Evolutionary conservation across 2,329 filamentous ascomycete genomes (phyloP).

Genomic region (Cercospora sp.): DNA sequence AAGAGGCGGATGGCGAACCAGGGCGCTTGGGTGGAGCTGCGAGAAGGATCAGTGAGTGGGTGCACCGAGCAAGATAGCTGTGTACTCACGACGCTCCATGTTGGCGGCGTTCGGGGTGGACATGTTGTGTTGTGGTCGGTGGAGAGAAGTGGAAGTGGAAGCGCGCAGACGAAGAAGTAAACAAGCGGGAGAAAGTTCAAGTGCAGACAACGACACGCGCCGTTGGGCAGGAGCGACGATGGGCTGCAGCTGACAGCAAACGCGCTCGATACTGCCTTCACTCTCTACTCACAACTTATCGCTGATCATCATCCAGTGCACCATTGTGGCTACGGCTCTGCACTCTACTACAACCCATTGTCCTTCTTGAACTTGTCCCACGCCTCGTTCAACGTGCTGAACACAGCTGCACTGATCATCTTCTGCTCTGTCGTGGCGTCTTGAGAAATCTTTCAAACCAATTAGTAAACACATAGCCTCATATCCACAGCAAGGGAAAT

Average conservation of each 20-base stretch:
- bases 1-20: neutral
- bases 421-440: constrained; percentile 65
- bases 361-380: constrained; percentile 69
- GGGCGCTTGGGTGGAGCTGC: constrained; percentile 5
- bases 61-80: neutral
- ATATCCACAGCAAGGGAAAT: too few species aligned
- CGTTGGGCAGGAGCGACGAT: neutral
- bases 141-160: neutral
- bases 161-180: neutral
- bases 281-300: neutral
- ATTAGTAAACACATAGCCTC: neutral
- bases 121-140: neutral
- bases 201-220: neutral
- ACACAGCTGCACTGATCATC: constrained; percentile 67
- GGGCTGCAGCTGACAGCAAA: neutral
- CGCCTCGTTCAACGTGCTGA: constrained; percentile 65
- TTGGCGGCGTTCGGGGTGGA: neutral
- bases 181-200: neutral
- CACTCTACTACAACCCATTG: constrained; percentile 53
- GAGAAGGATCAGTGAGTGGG: neutral
- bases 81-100: constrained; percentile 1
- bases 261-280: neutral
- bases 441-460: constrained; percentile 55
- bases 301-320: neutral
- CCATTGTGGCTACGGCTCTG: neutral